Evolutionary conservation across 2,329 filamentous ascomycete genomes (phyloP).

Genomic region (Aspergillus piperis): DNA sequence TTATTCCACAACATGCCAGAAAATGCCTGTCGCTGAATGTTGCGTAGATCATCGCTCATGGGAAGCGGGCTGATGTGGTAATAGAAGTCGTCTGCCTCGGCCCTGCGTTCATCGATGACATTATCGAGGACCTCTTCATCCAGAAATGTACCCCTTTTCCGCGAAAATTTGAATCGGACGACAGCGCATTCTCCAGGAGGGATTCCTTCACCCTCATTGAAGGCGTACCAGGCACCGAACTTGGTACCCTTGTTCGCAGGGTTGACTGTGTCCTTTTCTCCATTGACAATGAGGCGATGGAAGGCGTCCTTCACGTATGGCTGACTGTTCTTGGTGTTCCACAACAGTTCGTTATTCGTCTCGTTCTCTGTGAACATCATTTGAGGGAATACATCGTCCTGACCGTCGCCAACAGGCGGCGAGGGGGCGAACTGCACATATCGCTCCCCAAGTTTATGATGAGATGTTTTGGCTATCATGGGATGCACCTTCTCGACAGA

Average conservation of each 20-base stretch:
- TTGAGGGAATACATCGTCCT: constrained; percentile 80
- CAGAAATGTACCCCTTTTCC: constrained; percentile 72
- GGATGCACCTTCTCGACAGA: constrained; percentile 68
- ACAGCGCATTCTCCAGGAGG: constrained; percentile 90
- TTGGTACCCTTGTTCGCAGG: constrained; percentile 81
- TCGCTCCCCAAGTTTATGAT: constrained; percentile 77
- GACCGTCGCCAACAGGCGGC: constrained; percentile 75
- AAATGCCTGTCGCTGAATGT: constrained; percentile 92
- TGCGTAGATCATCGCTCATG: constrained; percentile 89
- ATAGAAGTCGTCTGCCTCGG: constrained; percentile 97
- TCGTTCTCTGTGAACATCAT: constrained; percentile 95
- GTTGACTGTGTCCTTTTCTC: constrained; percentile 78
- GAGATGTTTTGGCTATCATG: constrained; percentile 72
- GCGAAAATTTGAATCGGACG: constrained; percentile 85
- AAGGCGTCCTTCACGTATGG: constrained; percentile 95
- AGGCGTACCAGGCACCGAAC: constrained; percentile 85
- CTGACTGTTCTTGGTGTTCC: constrained; percentile 74
- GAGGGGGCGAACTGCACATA: constrained; percentile 87
- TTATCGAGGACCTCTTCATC: constrained; percentile 94
- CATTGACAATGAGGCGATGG: constrained; percentile 81
- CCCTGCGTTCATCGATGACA: constrained; percentile 77
- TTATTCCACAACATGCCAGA: constrained; percentile 99
- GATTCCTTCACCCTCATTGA: constrained; percentile 86
- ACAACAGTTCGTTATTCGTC: constrained; percentile 79
- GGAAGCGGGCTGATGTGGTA: constrained; percentile 88